Percentiles rank a stretch among this genome's conserved stretches.
phyloP scores from a whole-genome alignment of 2,329 filamentous ascomycete species.

The Colletotrichum aenigma region DNA sequence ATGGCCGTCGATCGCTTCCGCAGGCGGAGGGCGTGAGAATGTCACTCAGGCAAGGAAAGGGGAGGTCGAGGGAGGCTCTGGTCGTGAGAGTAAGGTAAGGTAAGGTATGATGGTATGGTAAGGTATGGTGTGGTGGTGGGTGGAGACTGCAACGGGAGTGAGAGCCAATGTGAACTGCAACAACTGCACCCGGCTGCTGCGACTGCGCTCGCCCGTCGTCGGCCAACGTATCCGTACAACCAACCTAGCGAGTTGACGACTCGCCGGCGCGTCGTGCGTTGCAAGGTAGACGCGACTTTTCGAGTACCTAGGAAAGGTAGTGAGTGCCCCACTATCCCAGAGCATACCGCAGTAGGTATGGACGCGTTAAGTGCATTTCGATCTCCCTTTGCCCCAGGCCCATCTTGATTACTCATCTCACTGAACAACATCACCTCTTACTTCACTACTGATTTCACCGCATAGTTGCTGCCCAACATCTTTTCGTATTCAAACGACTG shows the following conservation, averaged over 20 bases:
- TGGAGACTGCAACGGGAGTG: too few species aligned
- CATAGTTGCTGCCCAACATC: too few species aligned
- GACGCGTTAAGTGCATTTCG: slow-evolving; percentile 7
- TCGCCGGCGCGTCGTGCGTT: neutral
- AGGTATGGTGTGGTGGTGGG: too few species aligned
- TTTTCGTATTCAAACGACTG: neutral
- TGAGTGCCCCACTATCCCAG: neutral
- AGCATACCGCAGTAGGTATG: too few species aligned
- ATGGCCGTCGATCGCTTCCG: neutral
- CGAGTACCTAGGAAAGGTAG: too few species aligned
- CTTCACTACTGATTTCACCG: neutral
- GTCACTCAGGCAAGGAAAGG: too few species aligned
- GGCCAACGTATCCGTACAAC: too few species aligned
- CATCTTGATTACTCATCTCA: neutral
- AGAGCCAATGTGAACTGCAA: too few species aligned
- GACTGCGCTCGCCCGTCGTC: neutral
- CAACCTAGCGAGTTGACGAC: neutral
- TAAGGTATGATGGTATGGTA: too few species aligned
- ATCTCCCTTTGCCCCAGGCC: neutral
- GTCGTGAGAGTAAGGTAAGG: too few species aligned
- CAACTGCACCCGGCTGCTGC: neutral
- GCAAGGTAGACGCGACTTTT: neutral
- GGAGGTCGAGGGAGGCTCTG: too few species aligned
- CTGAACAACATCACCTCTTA: neutral
- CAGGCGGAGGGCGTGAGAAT: too few species aligned